Evolutionary conservation across 2,329 filamentous ascomycete species (phyloP), one percentile per base, ranked within the genome.

Genomic region (Ophiostoma fasciatum): DNA sequence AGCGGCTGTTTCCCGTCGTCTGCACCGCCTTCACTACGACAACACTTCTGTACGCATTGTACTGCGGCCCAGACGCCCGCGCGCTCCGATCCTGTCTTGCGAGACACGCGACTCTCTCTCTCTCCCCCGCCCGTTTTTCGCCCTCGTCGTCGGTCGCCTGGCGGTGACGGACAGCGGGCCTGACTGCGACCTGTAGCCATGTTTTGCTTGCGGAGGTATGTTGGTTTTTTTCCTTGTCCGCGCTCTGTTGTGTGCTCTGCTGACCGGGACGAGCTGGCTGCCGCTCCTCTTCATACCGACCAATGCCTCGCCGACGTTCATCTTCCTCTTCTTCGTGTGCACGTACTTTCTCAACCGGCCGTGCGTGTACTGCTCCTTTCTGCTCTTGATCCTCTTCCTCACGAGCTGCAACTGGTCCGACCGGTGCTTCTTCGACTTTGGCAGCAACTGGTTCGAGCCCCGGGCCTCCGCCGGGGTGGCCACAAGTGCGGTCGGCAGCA

Each of bases 261-360:
- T 28, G 18, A 37, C 38, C 9, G 11, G 23, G 5, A 27, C 15
- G 49, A 88, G 82, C 59, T 88, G 82, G 79, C 71, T 90, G 35
- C 82, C 82, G 21, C 75, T 90, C 48, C 81, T 90, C 55, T 87
- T 90, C 60, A 85, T 90, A 48, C 82, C 82, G 35, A 83, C 82
- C 41, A 85, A 87, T 56, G 80, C 82, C 48, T 85, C 81, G 39
- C 82, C 82, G 19, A 71, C 82, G 51, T 87, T 88, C 63, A 82
- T 90, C 55, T 74, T 88, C 61, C 72, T 84, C 60, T 84, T 90
- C 67, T 79, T 98, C 63, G 69, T 84, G 46, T 84, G 87, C 57
- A 94, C 87, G 46, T 96, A 94, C 66, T 82, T 93, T 60, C 77
- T 98, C 50, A 93, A 94, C 62, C 78, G 88, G 37, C 90, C 90